These are phyloP conservation scores for Immersiella caudata DNA, from an alignment of 495 filamentous ascomycete species.

Conservation along the genomic window DNA sequence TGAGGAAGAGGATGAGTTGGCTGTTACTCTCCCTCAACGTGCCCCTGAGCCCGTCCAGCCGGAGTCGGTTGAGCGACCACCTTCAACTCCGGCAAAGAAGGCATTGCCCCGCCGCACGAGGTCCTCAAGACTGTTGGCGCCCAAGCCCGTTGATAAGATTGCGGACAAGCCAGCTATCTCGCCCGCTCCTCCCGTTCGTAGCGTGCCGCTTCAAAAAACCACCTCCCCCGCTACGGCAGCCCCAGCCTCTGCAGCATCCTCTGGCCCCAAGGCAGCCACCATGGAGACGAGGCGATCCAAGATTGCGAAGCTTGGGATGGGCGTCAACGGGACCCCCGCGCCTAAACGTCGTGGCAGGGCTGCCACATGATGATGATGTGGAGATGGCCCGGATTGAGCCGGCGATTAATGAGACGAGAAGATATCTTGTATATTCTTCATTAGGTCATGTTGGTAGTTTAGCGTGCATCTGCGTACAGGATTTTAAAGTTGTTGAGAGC, in stretches of 20 bases:
- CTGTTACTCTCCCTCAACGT: conserved; percentile 4
- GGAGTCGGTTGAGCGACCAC: not conserved
- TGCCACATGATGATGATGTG: conserved; percentile 3
- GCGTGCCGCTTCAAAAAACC: conserved; percentile 4
- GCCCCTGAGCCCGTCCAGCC: not conserved
- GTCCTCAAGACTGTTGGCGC: conserved; percentile 27
- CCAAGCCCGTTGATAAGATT: conserved; percentile 29
- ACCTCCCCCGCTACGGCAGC: conserved; percentile 2
- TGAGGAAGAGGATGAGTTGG: conserved; percentile 21
- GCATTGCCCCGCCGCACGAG: conserved; percentile 21
- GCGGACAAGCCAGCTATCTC: conserved; percentile 9
- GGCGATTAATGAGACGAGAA: not conserved
- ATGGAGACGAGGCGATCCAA: conserved; percentile 33
- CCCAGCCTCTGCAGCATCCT: not conserved
- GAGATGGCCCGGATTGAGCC: not conserved
- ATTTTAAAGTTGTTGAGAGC: not conserved
- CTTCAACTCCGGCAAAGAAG: conserved; percentile 15
- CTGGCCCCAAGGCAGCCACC: conserved; percentile 5
- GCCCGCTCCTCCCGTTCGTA: conserved; percentile 7
- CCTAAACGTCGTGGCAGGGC: conserved; percentile 35
- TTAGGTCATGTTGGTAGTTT: not conserved
- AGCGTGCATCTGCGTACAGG: not conserved
- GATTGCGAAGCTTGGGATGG: conserved; percentile 38
- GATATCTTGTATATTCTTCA: not conserved
- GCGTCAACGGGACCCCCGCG: conserved; percentile 41